Evolutionary conservation across 805 yeast genomes (phyloP), one percentile per base, ranked within the genome.

Genomic region (Pichia thaimueangensis): DNA sequence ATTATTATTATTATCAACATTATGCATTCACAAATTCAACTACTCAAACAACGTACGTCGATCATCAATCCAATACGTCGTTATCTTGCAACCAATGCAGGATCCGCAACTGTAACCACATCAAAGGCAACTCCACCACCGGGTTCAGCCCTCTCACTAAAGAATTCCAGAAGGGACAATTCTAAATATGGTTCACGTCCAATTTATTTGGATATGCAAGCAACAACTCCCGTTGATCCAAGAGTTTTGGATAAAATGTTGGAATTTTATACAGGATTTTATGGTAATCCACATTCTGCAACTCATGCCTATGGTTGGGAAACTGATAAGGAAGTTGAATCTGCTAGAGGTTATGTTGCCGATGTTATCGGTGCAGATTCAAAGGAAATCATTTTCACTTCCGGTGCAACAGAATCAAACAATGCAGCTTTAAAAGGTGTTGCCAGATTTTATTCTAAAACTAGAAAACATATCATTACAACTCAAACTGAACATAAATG

Each of bases 261-360:
- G 53, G 78, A 76, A 54, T 87, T 82, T 58, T 84, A 77, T 62
- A 91, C 97, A 2, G 97, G 97, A 4, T 71, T 86, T 44, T 93
- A 87, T 60, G 99, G 99, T 48, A 93, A 93, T 62, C 99, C 99
- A 19, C 99, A 93, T 65, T 87, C 96, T 6, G 80, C 93, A 45
- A 93, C 98, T 2, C 99, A 93, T 60, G 76, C 95, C 6, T 93
- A 91, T 61, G 99, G 99, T 28, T 93, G 99, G 99, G 99, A 93
- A 67, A 86, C 98, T 3, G 96, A 91, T 45, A 76, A 75, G 49
- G 96, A 82, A 45, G 93, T 93, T 15, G 98, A 93, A 59, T 67
- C 68, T 39, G 96, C 98, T 6, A 76, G 99, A 56, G 71, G 68
- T 41, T 74, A 91, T 55, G 71, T 93, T 41, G 97, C 98, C 3